Base-by-base conservation (phyloP, 495 filamentous ascomycete genomes). In the Penicillium dipodomyicola region DNA sequence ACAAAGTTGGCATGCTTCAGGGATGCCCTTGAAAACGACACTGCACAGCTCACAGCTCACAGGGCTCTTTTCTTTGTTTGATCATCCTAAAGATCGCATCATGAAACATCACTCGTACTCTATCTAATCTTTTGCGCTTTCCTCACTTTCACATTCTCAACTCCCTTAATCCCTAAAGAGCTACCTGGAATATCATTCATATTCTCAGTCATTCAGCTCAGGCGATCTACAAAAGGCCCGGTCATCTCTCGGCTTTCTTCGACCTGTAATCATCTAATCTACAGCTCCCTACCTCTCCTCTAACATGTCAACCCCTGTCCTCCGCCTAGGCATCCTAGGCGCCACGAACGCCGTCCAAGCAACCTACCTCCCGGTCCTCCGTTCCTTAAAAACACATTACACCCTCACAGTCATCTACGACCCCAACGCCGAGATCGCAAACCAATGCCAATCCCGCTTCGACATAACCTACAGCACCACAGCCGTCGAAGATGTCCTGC, bases 261-360 rank as follows among this genome's bases (percentile, higher is more conserved):
- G 23, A 8, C n/a, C 1, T 33, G 1, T 20, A 48, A 4, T 17
- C n/a, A 19, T 41, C 9, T 1, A 14, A 39, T 30, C 49, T 11
- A 2, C 22, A 29, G 2, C 35, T 5, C 2, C n/a, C 20, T 12
- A 14, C 15, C 14, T 1, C 4, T 41, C 22, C 4, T n/a, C 49
- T 23, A 29, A 15, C n/a, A 52, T 52, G 49, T 3, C 35, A n/a
- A 40, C 15, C n/a, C 22, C 23, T 12, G n/a, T 52, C 15, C 60
- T 76, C 32, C 64, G 61, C 25, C 64, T 82, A 23, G 80, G 80
- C 25, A 74, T 83, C 46, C 67, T 83, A 37, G 77, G 80, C 49
- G 64, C 68, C 23, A 56, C 66, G 41, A 68, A 77, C 40, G 68
- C 80, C 17, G 68, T 80, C 40, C 76, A 82, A 67, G 72, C 74